Conservation (phyloP, 345 rosid genomes). For the Rhodomyrtus tomentosa region DNA sequence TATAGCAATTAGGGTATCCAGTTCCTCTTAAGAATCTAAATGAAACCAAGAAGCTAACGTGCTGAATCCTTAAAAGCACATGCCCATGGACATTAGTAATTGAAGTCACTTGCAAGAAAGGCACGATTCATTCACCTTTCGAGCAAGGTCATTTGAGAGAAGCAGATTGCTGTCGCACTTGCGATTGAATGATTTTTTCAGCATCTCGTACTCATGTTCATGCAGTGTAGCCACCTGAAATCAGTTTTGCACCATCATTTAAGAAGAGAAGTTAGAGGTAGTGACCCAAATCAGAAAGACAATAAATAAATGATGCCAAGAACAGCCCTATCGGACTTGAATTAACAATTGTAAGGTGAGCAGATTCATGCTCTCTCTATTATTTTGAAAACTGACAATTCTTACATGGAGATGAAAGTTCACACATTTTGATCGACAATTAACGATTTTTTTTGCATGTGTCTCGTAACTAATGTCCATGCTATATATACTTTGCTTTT, state of each 20-base stretch:
- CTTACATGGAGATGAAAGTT: not conserved
- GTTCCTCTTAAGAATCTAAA: not conserved
- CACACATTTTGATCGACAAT: not conserved
- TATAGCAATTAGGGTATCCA: not conserved
- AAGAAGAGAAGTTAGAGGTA: not conserved
- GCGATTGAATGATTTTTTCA: conserved; percentile 15
- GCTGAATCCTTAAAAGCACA: not conserved
- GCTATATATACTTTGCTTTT: not conserved
- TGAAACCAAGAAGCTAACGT: not conserved
- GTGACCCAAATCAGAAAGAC: not conserved
- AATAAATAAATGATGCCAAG: not conserved
- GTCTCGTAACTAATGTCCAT: not conserved
- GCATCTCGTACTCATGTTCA: conserved; percentile 28
- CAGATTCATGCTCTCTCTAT: not conserved
- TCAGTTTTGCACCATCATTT: not conserved
- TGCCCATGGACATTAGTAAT: not conserved
- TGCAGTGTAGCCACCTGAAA: conserved; percentile 28
- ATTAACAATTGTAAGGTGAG: not conserved
- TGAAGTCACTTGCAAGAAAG: not conserved
- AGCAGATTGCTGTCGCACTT: conserved; percentile 13
- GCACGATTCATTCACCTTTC: conserved; percentile 19
- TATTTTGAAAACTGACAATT: not conserved
- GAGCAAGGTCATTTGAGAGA: conserved; percentile 14
- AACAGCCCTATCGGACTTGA: not conserved
- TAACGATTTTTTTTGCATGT: not conserved